Conservation (phyloP, 176 grass and related monocot genomes). For the Dendrocalamus sinicus region DNA sequence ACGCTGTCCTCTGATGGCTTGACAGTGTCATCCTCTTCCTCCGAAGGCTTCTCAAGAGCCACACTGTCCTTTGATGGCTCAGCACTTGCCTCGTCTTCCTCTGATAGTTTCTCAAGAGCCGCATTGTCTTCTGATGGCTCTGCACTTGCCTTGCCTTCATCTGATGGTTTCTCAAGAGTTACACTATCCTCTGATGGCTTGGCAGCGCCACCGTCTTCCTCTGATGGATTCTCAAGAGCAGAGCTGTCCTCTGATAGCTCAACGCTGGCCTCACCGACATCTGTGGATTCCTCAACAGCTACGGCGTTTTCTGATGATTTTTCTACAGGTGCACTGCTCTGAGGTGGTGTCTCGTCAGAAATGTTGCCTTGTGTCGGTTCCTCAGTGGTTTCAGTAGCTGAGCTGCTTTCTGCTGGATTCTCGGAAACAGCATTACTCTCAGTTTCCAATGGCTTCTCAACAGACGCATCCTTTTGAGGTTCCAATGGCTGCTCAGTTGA, state of each 20-base stretch:
- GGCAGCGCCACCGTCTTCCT: constrained; percentile 17
- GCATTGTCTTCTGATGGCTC: constrained; percentile 42
- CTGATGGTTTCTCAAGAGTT: constrained; percentile 25
- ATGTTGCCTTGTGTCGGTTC: constrained; percentile 8
- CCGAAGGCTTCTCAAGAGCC: constrained; percentile 29
- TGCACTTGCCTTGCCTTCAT: constrained; percentile 21
- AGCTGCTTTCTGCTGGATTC: constrained; percentile 48
- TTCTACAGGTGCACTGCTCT: constrained; percentile 42
- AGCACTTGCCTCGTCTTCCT: constrained; percentile 9
- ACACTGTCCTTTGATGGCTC: constrained; percentile 4
- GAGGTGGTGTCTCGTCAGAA: constrained; percentile 29
- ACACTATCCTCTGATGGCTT: constrained; percentile 26
- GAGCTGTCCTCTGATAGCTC: constrained; percentile 30
- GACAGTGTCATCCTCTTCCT: constrained; percentile 20
- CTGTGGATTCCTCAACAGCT: constrained; percentile 22
- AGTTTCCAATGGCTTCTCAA: constrained; percentile 28
- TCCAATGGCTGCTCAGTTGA: constrained; percentile 26
- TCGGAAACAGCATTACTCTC: constrained; percentile 13
- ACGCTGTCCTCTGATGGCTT: constrained; percentile 37
- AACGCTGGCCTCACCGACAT: background rate
- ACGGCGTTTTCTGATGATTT: constrained; percentile 26
- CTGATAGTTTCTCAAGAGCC: constrained; percentile 8
- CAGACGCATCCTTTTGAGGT: constrained; percentile 32
- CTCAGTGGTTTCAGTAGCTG: constrained; percentile 29
- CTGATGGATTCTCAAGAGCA: constrained; percentile 7